Evolutionary conservation across 306 rosid genomes (phyloP).

Genomic region (Fragaria vesca): DNA sequence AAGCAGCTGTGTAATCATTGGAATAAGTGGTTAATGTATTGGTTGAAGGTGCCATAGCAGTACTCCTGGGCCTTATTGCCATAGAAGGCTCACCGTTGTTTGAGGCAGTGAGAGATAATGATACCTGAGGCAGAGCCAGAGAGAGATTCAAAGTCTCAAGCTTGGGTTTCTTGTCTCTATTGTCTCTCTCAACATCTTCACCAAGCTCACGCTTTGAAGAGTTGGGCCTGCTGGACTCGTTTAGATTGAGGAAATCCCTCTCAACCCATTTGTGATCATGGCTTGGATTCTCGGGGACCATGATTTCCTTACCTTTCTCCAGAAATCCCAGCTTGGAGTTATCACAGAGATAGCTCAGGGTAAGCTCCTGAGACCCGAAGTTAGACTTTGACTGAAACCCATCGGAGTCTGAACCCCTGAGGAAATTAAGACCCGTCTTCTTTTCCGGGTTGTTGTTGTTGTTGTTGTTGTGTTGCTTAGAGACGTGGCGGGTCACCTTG

Average conservation of each 20-base stretch:
- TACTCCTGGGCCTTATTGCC: slow-evolving; percentile 44
- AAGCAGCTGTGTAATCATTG: slow-evolving; percentile 77
- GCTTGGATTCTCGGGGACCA: slow-evolving; percentile 48
- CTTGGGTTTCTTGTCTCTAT: slow-evolving; percentile 70
- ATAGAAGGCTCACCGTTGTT: slow-evolving; percentile 56
- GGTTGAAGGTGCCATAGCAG: slow-evolving; percentile 51
- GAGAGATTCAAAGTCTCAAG: slow-evolving; percentile 83
- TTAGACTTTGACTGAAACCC: slow-evolving; percentile 40
- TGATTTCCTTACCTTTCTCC: slow-evolving; percentile 65
- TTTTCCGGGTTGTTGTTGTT: slow-evolving; percentile 31
- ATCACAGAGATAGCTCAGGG: slow-evolving; percentile 85
- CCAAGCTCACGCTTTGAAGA: slow-evolving; percentile 76
- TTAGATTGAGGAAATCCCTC: slow-evolving; percentile 81
- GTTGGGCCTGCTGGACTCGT: slow-evolving; percentile 55
- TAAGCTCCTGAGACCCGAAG: slow-evolving; percentile 70
- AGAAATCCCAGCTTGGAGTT: slow-evolving; percentile 49
- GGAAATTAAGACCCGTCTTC: slow-evolving; percentile 44
- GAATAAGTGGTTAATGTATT: slow-evolving; percentile 66
- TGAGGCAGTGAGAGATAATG: slow-evolving; percentile 85
- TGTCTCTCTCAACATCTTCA: slow-evolving; percentile 60
- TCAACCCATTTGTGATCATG: slow-evolving; percentile 81
- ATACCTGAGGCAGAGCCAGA: slow-evolving; percentile 85
- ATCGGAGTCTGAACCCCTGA: slow-evolving; percentile 41
- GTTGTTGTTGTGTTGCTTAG: slow-evolving; percentile 30
- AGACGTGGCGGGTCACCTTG: slow-evolving; percentile 58